Conservation (phyloP, 225 moss, liverwort and hornwort species). For the Anthoceros angustus region DNA sequence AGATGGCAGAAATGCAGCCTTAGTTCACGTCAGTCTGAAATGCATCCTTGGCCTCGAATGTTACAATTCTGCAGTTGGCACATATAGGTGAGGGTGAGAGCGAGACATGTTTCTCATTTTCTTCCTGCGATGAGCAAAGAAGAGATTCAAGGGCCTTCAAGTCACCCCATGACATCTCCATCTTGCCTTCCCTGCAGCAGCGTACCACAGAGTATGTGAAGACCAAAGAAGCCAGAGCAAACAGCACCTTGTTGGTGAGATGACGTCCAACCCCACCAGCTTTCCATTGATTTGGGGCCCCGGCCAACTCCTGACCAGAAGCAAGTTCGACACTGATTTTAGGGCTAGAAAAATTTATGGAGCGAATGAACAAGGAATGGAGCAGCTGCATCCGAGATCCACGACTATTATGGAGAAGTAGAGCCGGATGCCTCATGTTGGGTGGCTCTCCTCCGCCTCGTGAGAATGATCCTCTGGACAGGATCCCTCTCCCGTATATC, state of each 20-base stretch:
- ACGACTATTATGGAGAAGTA: background rate
- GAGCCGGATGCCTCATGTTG: background rate
- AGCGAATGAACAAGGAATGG: too few species aligned
- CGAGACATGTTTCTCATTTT: background rate
- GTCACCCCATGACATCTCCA: constrained; percentile 13
- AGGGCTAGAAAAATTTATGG: too few species aligned
- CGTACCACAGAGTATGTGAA: background rate
- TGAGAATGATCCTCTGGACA: background rate
- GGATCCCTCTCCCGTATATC: background rate
- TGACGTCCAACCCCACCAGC: too few species aligned
- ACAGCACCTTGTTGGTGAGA: too few species aligned
- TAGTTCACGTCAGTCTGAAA: background rate
- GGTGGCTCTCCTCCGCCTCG: background rate
- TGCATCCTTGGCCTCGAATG: background rate
- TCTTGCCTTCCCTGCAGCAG: constrained; percentile 1
- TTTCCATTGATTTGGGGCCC: too few species aligned
- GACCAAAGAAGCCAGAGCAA: too few species aligned
- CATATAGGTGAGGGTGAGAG: background rate
- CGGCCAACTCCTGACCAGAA: too few species aligned
- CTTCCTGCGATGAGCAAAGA: constrained; percentile 10
- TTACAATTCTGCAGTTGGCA: background rate
- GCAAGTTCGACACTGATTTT: too few species aligned
- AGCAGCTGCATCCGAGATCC: background rate
- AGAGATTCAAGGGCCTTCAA: constrained; percentile 37
- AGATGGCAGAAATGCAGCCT: background rate